Conservation (phyloP, 768 basidiomycete genomes). For the Brasilioporus rufonigricans region DNA sequence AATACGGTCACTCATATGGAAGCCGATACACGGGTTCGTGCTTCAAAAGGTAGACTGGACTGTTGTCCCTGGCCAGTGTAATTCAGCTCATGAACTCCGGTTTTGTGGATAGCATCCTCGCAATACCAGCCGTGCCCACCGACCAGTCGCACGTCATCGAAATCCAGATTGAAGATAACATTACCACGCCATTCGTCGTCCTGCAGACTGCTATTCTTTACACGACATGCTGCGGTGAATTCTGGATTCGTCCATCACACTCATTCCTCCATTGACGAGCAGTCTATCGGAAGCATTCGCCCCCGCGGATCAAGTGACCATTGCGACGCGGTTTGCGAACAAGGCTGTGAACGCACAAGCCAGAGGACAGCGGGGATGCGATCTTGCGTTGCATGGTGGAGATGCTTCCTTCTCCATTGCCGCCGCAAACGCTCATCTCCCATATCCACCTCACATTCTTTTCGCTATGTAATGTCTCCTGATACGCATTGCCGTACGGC, state of each 20-base stretch:
- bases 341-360: conserved; percentile 89
- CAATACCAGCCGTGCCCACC: conserved; percentile 94
- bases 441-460: conserved; percentile 97
- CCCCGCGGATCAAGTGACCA: conserved; percentile 85
- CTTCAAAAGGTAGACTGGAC: conserved; percentile 73
- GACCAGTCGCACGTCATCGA: conserved; percentile 98
- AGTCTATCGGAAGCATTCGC: conserved; percentile 88
- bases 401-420: conserved; percentile 84
- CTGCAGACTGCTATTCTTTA: conserved; percentile 94
- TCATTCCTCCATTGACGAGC: conserved; percentile 82
- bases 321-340: conserved; percentile 81
- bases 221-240: conserved; percentile 90
- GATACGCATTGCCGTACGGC: conserved; percentile 38
- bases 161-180: conserved; percentile 91
- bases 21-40: conserved; percentile 96
- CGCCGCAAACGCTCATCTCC: conserved; percentile 86
- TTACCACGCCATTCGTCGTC: conserved; percentile 88
- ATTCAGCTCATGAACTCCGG: conserved; percentile 32
- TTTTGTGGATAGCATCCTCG: conserved; percentile 90
- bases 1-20: too few relatives aligned
- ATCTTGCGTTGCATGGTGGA: conserved; percentile 81
- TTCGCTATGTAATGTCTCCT: conserved; percentile 93
- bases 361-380: conserved; percentile 89
- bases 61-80: not conserved
- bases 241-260: conserved; percentile 87